Conservation (phyloP, 352 stramenopile genomes). For the Stramenopiles sp. region DNA sequence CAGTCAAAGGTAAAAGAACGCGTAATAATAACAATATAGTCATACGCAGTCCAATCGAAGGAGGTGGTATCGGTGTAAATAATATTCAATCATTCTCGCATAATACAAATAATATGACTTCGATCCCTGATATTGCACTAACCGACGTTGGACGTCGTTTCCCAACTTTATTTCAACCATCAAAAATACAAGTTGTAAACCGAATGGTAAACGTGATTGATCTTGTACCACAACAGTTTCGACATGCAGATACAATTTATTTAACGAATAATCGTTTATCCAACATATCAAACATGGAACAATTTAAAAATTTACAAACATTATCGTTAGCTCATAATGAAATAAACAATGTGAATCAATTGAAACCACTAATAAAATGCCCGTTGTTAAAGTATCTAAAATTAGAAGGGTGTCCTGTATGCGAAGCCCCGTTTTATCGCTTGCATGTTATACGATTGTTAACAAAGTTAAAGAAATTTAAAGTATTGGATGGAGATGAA, state of each 20-base stretch:
- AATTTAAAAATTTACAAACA: neutral
- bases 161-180: neutral
- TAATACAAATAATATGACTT: neutral
- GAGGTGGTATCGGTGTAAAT: neutral
- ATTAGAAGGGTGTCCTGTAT: neutral
- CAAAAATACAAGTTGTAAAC: constrained; percentile 1
- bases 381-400: neutral
- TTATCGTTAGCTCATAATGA: neutral
- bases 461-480: neutral
- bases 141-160: neutral
- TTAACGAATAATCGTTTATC: neutral
- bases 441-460: neutral
- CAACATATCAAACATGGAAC: neutral
- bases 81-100: too few relatives aligned
- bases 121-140: neutral
- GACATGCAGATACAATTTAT: neutral
- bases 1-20: neutral
- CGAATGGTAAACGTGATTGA: neutral
- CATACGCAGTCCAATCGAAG: neutral
- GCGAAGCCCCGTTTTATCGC: neutral
- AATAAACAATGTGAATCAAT: neutral
- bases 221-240: neutral
- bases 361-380: neutral
- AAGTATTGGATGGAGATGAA: neutral
- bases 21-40: too few relatives aligned